Evolutionary conservation across 208 protist genomes (phyloP).

Genomic region (Leishmania arabica): DNA sequence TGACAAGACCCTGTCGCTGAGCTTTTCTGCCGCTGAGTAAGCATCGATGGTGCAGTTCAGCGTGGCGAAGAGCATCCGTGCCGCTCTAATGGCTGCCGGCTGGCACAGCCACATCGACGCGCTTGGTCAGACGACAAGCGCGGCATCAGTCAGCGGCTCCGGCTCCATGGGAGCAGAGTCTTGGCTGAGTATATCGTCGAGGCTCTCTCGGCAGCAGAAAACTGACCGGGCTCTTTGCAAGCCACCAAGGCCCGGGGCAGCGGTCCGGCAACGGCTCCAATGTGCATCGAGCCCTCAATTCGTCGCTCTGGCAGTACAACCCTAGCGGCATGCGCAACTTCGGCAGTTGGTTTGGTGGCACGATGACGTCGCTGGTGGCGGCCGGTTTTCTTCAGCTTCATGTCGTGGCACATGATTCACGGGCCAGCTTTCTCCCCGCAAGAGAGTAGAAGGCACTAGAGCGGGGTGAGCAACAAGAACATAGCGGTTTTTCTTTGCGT

Average conservation of each 20-base stretch:
- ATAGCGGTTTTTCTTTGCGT: background rate
- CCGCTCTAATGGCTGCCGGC: background rate
- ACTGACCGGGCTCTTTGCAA: background rate
- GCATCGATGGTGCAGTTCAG: constrained; percentile 14
- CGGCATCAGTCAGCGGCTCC: constrained; percentile 7
- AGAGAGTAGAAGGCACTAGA: background rate
- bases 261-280: background rate
- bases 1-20: constrained; percentile 14
- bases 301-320: constrained; percentile 7
- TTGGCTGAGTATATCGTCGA: constrained; percentile 15
- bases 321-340: constrained; percentile 2
- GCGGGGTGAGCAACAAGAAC: background rate
- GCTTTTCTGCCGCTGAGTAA: constrained; percentile 13
- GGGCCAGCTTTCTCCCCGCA: constrained; percentile 4
- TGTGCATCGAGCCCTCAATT: constrained; percentile 6
- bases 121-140: background rate
- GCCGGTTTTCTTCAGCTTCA: constrained; percentile 17
- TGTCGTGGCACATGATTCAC: constrained; percentile 5
- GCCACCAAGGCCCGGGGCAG: background rate
- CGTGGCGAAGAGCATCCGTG: background rate
- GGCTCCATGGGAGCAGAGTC: constrained; percentile 4
- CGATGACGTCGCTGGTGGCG: constrained; percentile 9
- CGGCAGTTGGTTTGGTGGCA: constrained; percentile 23
- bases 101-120: constrained; percentile 8
- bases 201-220: constrained; percentile 20